Evolutionary conservation across 805 yeast species (phyloP), one percentile per base, ranked within the genome.

Genomic region (Candida nemodendra): DNA sequence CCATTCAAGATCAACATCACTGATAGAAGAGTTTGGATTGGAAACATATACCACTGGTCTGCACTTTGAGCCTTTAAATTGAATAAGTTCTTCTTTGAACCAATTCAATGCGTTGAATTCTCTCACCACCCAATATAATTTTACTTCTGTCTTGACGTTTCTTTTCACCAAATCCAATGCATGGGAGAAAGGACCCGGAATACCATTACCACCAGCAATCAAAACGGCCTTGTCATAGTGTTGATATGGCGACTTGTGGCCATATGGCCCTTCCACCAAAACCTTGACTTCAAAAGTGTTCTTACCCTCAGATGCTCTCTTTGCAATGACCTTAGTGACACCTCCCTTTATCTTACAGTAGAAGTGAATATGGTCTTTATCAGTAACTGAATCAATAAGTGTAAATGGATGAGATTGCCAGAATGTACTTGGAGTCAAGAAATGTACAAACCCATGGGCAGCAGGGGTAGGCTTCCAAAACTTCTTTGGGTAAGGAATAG

Each of bases 161-260:
- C 51, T 39, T 9, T 42, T 16, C 6, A 65, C 71, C n/a, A 62
- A 41, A 16, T 53, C 54, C 28, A 36, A 19, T 15, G 65, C 70
- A 51, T 73, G 76, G 11, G 71, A 63, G 45, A 61, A 71, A 21
- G 72, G 65, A 32, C 79, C 85, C 1, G 91, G 80, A 35, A 84
- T 66, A 37, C 93, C 93, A 37, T 78, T 78, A 21, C 93, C 91
- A 32, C 88, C 90, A 6, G 90, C 83, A 17, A 84, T 44, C 30
- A 81, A 69, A 5, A 81, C 67, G 5, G 80, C 72, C 39, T 74
- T 71, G 33, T 77, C 73, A 48, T 72, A 81, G 30, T 65, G 61
- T 18, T 65, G 66, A 18, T 78, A 67, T 3, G 82, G 74, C 4
- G 72, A 58, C 11, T 72, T 53, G 32, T 70, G 66, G 3, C 91